Evolutionary conservation across 208 protist genomes (phyloP).

Genomic region (Trypanosoma congolense): DNA sequence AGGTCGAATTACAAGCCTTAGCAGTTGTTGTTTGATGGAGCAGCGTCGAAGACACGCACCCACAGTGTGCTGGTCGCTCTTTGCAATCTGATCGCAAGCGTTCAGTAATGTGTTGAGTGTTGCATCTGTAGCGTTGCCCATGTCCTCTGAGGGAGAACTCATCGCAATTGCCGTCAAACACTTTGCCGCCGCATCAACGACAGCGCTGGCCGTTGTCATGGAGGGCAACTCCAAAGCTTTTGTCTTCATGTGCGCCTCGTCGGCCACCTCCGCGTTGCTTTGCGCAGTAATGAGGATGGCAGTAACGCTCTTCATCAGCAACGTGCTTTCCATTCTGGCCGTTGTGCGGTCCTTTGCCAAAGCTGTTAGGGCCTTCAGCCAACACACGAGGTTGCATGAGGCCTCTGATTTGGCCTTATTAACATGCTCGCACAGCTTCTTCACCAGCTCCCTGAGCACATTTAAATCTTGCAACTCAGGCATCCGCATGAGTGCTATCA

Average conservation of each 20-base stretch:
- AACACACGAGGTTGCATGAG: constrained; percentile 3
- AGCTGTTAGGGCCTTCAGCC: constrained; percentile 22
- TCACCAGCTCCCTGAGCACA: constrained; percentile 13
- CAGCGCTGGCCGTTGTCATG: constrained; percentile 1
- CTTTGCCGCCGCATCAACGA: constrained; percentile 51
- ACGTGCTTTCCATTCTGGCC: no score
- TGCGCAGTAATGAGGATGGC: constrained; percentile 10
- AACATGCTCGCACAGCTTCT: constrained; percentile 4
- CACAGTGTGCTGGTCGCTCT: constrained; percentile 7
- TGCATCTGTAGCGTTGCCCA: constrained; percentile 1
- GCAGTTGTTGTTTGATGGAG: constrained; percentile 50
- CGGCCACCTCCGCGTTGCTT: constrained; percentile 2
- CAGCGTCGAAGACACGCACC: constrained; percentile 28
- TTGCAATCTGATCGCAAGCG: constrained; percentile 25
- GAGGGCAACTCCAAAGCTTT: constrained; percentile 4
- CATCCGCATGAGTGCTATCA: constrained; percentile 19
- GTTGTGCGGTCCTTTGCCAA: constrained; percentile 22
- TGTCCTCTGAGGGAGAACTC: constrained; percentile 19
- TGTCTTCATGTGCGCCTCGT: constrained; percentile 6
- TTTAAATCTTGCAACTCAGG: constrained; percentile 8
- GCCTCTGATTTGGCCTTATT: background rate
- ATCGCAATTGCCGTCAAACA: constrained; percentile 38
- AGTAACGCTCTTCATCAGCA: background rate
- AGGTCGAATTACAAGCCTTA: constrained; percentile 44
- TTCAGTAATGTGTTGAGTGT: constrained; percentile 31